Percentiles rank a stretch among this genome's conserved stretches.
These are phyloP conservation scores for Stagonosporopsis tanaceti DNA, from an alignment of 2,329 filamentous ascomycete genomes.

Conservation along the genomic window DNA sequence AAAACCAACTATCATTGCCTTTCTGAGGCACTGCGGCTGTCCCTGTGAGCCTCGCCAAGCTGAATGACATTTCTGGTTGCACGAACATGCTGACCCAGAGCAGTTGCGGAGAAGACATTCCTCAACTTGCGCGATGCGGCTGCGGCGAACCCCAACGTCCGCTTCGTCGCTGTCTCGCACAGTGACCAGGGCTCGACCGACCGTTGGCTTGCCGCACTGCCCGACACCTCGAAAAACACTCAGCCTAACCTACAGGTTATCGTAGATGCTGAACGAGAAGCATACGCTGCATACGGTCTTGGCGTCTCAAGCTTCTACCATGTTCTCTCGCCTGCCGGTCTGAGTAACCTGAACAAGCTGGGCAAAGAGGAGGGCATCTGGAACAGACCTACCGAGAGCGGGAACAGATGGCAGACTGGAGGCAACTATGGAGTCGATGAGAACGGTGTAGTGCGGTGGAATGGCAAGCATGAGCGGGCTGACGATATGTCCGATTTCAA, in stretches of 20 bases:
- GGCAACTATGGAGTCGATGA: slow-evolving; percentile 70
- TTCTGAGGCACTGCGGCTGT: slow-evolving; percentile 77
- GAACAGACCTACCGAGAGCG: slow-evolving; percentile 71
- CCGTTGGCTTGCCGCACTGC: slow-evolving; percentile 43
- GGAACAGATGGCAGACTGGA: slow-evolving; percentile 72
- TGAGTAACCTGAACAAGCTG: slow-evolving; percentile 66
- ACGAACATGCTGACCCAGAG: slow-evolving; percentile 4
- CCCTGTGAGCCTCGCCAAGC: slow-evolving; percentile 64
- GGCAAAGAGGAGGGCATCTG: slow-evolving; percentile 70
- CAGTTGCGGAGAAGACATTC: slow-evolving; percentile 73
- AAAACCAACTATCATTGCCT: slow-evolving; percentile 69
- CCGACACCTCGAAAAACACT: slow-evolving; percentile 36
- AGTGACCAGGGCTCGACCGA: slow-evolving; percentile 42
- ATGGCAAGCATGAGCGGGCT: slow-evolving; percentile 56
- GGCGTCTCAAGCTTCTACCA: slow-evolving; percentile 69
- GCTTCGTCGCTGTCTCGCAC: slow-evolving; percentile 49
- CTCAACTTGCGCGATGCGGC: slow-evolving; percentile 42
- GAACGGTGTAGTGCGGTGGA: slow-evolving; percentile 63
- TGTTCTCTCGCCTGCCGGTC: slow-evolving; percentile 65
- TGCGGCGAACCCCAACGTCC: slow-evolving; percentile 31
- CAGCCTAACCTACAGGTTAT: slow-evolving; percentile 66
- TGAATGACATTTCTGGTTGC: background rate
- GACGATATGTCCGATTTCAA: slow-evolving; percentile 65
- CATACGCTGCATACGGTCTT: slow-evolving; percentile 73
- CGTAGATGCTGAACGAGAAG: slow-evolving; percentile 65